Evolutionary conservation across 2,329 filamentous ascomycete genomes (phyloP).

Genomic region (Parasarocladium wereldwijsianum): DNA sequence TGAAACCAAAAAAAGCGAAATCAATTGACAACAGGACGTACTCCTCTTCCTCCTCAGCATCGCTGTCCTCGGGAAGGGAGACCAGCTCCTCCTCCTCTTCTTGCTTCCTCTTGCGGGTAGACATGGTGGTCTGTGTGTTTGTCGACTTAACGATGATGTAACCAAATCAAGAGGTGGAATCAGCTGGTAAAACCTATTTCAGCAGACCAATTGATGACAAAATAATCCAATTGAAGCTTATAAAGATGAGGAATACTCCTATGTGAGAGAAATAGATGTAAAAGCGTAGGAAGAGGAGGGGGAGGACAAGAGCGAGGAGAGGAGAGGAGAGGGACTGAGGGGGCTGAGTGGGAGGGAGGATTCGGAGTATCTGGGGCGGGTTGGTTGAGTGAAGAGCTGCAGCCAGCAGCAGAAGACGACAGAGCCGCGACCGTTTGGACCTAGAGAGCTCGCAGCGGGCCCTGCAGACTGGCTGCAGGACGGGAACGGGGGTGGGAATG

Average conservation of each 20-base stretch:
- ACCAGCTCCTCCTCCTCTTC: conserved; percentile 45
- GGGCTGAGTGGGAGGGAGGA: conserved; percentile 1
- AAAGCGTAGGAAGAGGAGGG: conserved; percentile 6
- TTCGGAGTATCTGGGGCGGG: conserved; percentile 5
- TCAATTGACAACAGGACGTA: conserved; percentile 20
- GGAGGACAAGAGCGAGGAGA: conserved; percentile 7
- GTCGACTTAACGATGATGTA: conserved; percentile 6
- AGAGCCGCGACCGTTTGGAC: no score
- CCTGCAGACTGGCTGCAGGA: no score
- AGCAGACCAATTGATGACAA: no score
- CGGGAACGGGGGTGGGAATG: no score
- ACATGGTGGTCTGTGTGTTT: conserved; percentile 19
- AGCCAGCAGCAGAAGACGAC: no score
- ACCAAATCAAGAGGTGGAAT: not conserved
- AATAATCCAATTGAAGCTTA: not conserved
- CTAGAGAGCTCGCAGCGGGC: no score
- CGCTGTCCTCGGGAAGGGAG: conserved; percentile 35
- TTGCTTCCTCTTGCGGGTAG: conserved; percentile 38
- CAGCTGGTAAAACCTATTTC: not conserved
- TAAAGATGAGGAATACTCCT: conserved; percentile 4
- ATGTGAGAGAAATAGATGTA: conserved; percentile 7
- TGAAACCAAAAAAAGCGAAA: not conserved
- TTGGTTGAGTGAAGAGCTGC: no score
- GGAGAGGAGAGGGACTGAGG: conserved; percentile 8
- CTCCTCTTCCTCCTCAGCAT: conserved; percentile 39